These are phyloP conservation scores for Neurospora tetrasperma DNA, from an alignment of 495 filamentous ascomycete species.

Conservation along the genomic window DNA sequence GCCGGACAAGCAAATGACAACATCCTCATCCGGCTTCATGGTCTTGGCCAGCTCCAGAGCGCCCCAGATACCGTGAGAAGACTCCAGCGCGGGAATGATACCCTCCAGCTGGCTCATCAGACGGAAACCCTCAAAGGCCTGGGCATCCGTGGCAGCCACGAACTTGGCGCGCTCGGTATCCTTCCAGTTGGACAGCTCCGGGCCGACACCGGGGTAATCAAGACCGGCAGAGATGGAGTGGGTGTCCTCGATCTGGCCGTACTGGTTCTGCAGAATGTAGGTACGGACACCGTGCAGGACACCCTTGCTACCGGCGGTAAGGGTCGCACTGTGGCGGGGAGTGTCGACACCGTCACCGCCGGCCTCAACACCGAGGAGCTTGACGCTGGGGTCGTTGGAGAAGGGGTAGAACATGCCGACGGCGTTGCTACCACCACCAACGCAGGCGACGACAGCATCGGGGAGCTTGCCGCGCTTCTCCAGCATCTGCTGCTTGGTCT, in stretches of 20 bases:
- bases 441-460: slow-evolving; percentile 92
- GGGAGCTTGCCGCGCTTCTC: slow-evolving; percentile 76
- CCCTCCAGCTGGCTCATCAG: slow-evolving; percentile 78
- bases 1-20: slow-evolving; percentile 91
- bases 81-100: slow-evolving; percentile 93
- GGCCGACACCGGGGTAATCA: slow-evolving; percentile 94
- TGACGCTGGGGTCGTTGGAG: slow-evolving; percentile 70
- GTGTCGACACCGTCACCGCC: slow-evolving; percentile 95
- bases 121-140: slow-evolving; percentile 85
- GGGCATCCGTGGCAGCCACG: slow-evolving; percentile 81
- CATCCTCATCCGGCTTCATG: slow-evolving; percentile 76
- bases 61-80: slow-evolving; percentile 84
- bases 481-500: slow-evolving; percentile 83
- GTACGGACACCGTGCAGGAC: slow-evolving; percentile 94
- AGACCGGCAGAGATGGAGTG: slow-evolving; percentile 96
- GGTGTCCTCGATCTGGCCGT: slow-evolving; percentile 89
- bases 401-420: slow-evolving; percentile 97
- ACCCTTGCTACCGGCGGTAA: slow-evolving; percentile 79
- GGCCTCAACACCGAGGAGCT: slow-evolving; percentile 87
- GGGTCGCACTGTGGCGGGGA: slow-evolving; percentile 73
- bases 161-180: slow-evolving; percentile 77
- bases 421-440: slow-evolving; percentile 87
- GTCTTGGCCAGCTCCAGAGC: slow-evolving; percentile 83
- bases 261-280: slow-evolving; percentile 82
- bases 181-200: slow-evolving; percentile 88